These are phyloP conservation scores for Rhodofomes roseus DNA, from an alignment of 1,284 basidiomycete genomes.

Conservation along the genomic window DNA sequence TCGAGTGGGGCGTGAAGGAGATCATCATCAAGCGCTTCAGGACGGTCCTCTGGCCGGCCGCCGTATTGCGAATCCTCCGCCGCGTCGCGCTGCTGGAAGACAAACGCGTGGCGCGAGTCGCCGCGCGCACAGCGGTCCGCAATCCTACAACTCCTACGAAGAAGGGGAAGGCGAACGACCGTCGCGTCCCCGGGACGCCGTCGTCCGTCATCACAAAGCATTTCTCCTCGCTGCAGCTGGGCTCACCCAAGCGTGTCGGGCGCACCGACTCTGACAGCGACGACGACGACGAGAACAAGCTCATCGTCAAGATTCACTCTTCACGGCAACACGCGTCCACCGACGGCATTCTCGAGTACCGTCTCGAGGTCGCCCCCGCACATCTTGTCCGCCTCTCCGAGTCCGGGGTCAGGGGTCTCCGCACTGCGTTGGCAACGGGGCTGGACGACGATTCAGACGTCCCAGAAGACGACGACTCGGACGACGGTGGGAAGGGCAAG, in stretches of 20 bases:
- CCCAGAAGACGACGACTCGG: slow-evolving; percentile 32
- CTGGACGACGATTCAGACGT: slow-evolving; percentile 5
- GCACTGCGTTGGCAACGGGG: slow-evolving; percentile 46
- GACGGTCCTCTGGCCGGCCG: slow-evolving; percentile 71
- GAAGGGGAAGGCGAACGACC: slow-evolving; percentile 19
- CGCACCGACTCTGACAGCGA: neutral
- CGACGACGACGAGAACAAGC: slow-evolving; percentile 28
- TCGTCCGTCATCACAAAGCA: slow-evolving; percentile 53
- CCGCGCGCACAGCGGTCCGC: slow-evolving; percentile 3
- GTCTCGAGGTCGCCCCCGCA: slow-evolving; percentile 64
- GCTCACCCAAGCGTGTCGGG: slow-evolving; percentile 13
- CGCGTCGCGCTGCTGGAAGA: slow-evolving; percentile 47
- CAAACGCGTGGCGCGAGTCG: slow-evolving; percentile 22
- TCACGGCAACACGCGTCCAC: slow-evolving; percentile 59
- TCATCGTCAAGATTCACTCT: slow-evolving; percentile 44
- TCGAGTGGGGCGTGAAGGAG: slow-evolving; percentile 86
- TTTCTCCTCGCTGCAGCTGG: slow-evolving; percentile 44
- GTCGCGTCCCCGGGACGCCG: slow-evolving; percentile 40
- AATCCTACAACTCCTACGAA: slow-evolving; percentile 40
- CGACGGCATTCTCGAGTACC: slow-evolving; percentile 66
- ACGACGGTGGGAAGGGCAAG: slow-evolving; percentile 29
- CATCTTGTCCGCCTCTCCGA: slow-evolving; percentile 61
- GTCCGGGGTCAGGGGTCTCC: slow-evolving; percentile 58
- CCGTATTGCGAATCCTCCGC: slow-evolving; percentile 62
- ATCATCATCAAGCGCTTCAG: slow-evolving; percentile 76